Evolutionary conservation across 2,329 filamentous ascomycete species (phyloP).

Genomic region (Ascochyta clinopodiicola): DNA sequence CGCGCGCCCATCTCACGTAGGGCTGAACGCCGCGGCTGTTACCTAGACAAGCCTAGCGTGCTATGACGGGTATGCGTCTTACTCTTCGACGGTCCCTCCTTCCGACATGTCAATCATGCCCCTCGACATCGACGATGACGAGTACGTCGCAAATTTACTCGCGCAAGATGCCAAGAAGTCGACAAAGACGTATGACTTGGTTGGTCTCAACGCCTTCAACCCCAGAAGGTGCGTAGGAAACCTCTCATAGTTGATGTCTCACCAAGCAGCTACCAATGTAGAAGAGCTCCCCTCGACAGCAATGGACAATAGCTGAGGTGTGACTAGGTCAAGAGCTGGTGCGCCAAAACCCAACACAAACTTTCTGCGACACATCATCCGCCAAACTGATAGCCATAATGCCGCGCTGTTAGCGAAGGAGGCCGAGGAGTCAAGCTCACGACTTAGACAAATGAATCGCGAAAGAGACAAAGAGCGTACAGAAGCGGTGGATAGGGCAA

Average conservation of each 20-base stretch:
- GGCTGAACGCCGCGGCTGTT: constrained; percentile 33
- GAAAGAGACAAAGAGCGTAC: constrained; percentile 22
- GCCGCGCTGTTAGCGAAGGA: constrained; percentile 84
- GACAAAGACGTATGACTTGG: constrained; percentile 74
- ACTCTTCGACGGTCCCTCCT: constrained; percentile 1
- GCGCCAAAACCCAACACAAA: constrained; percentile 88
- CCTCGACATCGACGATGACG: constrained; percentile 62
- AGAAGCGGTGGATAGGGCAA: constrained; percentile 18
- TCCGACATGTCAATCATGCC: constrained; percentile 27
- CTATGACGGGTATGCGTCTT: constrained; percentile 7
- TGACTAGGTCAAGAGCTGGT: constrained; percentile 64
- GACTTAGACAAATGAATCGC: constrained; percentile 60
- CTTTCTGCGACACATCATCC: constrained; percentile 87
- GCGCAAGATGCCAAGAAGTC: constrained; percentile 78
- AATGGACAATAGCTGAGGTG: neutral
- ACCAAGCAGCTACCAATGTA: constrained; percentile 3
- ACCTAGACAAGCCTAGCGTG: constrained; percentile 22
- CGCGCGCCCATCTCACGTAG: constrained; percentile 16
- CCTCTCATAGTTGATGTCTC: constrained; percentile 3
- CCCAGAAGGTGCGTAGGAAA: constrained; percentile 57
- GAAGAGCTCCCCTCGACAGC: neutral
- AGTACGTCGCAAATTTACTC: constrained; percentile 81
- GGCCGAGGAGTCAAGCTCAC: constrained; percentile 75
- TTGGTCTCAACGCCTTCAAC: constrained; percentile 74
- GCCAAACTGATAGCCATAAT: constrained; percentile 88